Evolutionary conservation across 1,139 yeast genomes (phyloP), one percentile per base, ranked within the genome.

Genomic region (Yamadazyma songkhlaensis): DNA sequence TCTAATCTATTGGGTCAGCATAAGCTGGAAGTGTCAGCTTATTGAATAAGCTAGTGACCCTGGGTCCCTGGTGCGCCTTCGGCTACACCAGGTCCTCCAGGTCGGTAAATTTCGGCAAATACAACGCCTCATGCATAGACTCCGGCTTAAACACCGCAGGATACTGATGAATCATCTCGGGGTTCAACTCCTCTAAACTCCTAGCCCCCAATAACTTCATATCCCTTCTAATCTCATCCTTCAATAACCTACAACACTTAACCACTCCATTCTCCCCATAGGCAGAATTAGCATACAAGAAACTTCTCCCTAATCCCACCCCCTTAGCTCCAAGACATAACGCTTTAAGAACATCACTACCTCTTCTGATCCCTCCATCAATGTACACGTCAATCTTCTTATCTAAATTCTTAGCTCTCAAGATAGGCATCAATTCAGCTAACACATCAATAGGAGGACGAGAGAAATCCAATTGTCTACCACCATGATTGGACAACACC

Each of bases 291-390:
- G 72, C 70, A 44, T 64, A 72, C 31, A 72, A 52, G 43, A 73
- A 74, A 1, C 79, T 68, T 41, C 79, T 55, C 8, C 79, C 79
- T 20, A 75, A 53, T 3, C 80, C 80, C 9, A 75, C 77, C 8
- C 76, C 81, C 35, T 63, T 73, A 10, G 80, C 81, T 5, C 81
- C 81, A 9, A 76, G 60, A 38, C 80, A 75, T 11, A 76, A 51
- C 0, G 81, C 81, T 46, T 76, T 76, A 37, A 75, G 50, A 3
- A 76, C 61, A 50, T 76, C 81, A 10, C 77, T 69, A 6, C 79
- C 81, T 45, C 81, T 59, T 41, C 74, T 60, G 34, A 76, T 62
- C 9, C 81, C 81, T 12, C 81, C 81, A 52, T 76, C 81, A 13
- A 76, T 54, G 46, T 62, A 75, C 9, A 76, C 57, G 39, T 74